These are phyloP conservation scores for Coleophoma eucalyptorum DNA, from an alignment of 2,329 filamentous ascomycete species.

Conservation along the genomic window DNA sequence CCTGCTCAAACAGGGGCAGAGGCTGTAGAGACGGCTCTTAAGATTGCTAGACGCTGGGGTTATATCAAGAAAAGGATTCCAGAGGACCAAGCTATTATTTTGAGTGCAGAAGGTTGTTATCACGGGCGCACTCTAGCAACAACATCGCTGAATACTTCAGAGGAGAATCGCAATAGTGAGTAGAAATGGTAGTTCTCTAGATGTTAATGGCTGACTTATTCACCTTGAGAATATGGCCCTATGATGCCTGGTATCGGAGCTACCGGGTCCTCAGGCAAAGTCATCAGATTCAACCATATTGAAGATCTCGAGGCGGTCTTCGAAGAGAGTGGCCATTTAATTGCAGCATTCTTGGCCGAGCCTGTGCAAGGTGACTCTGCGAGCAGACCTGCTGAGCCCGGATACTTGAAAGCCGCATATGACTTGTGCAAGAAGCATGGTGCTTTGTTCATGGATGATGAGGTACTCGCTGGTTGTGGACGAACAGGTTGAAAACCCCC, in stretches of 20 bases:
- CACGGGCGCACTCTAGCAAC: not conserved
- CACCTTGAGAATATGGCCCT: not conserved
- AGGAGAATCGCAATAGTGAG: not conserved
- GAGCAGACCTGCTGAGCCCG: not conserved
- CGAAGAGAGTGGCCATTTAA: not conserved
- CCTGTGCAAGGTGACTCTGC: not conserved
- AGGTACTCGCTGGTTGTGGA: not conserved
- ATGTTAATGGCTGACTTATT: not conserved
- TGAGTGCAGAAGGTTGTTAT: not conserved
- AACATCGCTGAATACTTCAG: not conserved
- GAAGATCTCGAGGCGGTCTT: not conserved
- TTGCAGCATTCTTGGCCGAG: not conserved
- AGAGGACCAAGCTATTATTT: not conserved
- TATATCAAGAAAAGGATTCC: conserved; percentile 78
- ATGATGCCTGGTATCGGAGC: not conserved
- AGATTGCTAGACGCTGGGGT: conserved; percentile 91
- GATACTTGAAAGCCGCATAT: not conserved
- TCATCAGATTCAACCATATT: not conserved
- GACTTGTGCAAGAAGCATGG: not conserved
- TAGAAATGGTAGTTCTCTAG: not conserved
- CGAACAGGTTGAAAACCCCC: not conserved
- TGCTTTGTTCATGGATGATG: not conserved
- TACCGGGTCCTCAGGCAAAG: not conserved
- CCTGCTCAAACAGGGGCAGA: conserved; percentile 97
- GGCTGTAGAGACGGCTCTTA: conserved; percentile 91